These are phyloP conservation scores for Drechslerella dactyloides DNA, from an alignment of 2,329 filamentous ascomycete genomes.

Conservation along the genomic window DNA sequence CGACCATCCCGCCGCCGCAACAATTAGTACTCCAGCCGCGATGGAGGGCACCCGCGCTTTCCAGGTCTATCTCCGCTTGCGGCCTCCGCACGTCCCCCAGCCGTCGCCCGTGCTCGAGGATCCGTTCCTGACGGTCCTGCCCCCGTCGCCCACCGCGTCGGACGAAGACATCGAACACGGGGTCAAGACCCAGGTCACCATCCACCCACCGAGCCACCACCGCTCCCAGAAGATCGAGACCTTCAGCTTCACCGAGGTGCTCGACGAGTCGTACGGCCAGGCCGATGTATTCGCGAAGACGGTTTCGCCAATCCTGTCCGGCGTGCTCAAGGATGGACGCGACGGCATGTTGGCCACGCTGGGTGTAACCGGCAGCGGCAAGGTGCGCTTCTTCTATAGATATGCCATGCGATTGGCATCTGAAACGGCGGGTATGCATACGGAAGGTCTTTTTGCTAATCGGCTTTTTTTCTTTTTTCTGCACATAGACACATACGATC, in stretches of 20 bases:
- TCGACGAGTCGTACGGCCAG: constrained; percentile 83
- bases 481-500: constrained; percentile 86
- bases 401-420: neutral
- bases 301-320: constrained; percentile 76
- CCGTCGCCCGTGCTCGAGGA: constrained; percentile 7
- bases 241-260: constrained; percentile 92
- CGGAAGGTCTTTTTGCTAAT: constrained; percentile 5
- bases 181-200: constrained; percentile 45
- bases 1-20: constrained; percentile 5
- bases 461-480: neutral
- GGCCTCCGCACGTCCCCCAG: constrained; percentile 27
- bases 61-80: constrained; percentile 43
- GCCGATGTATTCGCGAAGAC: constrained; percentile 84
- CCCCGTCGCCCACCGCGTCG: constrained; percentile 36
- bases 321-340: constrained; percentile 73
- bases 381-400: constrained; percentile 65
- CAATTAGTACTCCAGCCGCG: neutral
- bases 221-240: constrained; percentile 87
- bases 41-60: constrained; percentile 43
- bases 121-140: constrained; percentile 38
- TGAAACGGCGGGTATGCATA: constrained; percentile 15
- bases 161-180: constrained; percentile 37
- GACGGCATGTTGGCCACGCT: constrained; percentile 87
- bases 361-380: constrained; percentile 93
- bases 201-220: constrained; percentile 70